Evolutionary conservation across 2,329 filamentous ascomycete species (phyloP), one percentile per base, ranked within the genome.

Genomic region (Dothistroma septosporum): DNA sequence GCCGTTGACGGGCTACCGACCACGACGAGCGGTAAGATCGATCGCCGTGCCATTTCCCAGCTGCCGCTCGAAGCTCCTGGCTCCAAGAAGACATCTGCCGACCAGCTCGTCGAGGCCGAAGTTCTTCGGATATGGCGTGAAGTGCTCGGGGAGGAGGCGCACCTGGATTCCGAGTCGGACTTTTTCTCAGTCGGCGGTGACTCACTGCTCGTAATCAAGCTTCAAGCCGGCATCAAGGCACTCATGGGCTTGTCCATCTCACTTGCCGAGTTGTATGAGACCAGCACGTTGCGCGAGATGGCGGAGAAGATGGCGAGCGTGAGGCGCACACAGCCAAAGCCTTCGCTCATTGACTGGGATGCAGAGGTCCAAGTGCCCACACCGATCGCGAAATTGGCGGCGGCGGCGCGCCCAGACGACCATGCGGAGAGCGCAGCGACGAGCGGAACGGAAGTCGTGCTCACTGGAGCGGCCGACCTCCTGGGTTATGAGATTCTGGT

Each of bases 111-210:
- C 19, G 53, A 65, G 54, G 55, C 61, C n/a, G 53, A 65, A 53
- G 50, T 65, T 3, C 61, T 59, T 41, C 46, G 64, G n/a, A 57
- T 65, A 14, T 65, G 63, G 63, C 50, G 47, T 41, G 57, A 61
- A 9, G 53, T 64, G 4, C 59, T 65, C 6, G 47, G n/a, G n/a
- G n/a, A n/a, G n/a, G n/a, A n/a, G 54, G 19, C 63, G 61, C 24
- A 21, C 37, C 14, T 57, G 62, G 22, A 52, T 65, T 37, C 61
- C 63, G 22, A 37, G 58, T 1, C 64, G 71, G 73, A 77, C 64
- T 80, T 82, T 66, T 80, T 80, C 67, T 59, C 61, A 0, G 62
- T 75, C 1, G 78, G 78, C 2, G 79, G 78, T 5, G 79, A 73
- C 58, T 81, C 78, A 0, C 57, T 80, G 3, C 68, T 77, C 0